phyloP scores from a whole-genome alignment of 306 rosid genomes.

The Pterocarpus macrocarpus region DNA sequence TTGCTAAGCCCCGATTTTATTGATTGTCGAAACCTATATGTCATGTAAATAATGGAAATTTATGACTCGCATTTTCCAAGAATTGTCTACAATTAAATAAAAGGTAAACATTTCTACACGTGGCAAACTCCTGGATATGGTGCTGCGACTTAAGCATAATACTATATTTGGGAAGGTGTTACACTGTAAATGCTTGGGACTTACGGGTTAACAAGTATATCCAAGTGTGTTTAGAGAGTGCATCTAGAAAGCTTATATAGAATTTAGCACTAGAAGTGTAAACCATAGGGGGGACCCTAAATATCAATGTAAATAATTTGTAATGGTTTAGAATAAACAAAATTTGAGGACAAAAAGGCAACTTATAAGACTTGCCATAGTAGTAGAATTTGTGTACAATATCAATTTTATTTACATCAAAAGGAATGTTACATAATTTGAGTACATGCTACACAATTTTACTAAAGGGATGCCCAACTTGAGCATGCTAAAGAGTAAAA shows the following conservation, averaged over 20 bases:
- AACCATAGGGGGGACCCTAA: neutral
- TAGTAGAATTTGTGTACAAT: neutral
- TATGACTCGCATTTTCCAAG: no score
- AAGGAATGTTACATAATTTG: no score
- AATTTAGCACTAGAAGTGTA: neutral
- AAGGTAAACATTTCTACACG: no score
- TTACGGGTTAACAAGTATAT: neutral
- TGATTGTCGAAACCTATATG: no score
- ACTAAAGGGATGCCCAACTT: neutral
- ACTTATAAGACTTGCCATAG: neutral
- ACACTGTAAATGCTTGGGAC: neutral
- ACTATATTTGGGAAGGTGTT: no score
- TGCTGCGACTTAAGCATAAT: no score
- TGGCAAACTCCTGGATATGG: no score
- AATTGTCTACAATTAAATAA: no score
- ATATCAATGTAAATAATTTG: neutral
- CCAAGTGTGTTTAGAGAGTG: neutral
- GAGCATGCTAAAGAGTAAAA: neutral
- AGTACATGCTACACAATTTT: neutral
- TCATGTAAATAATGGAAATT: no score
- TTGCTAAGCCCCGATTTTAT: no score
- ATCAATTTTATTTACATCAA: neutral
- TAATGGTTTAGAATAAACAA: neutral
- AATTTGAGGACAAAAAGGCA: neutral
- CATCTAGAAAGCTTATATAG: neutral